phyloP scores from a whole-genome alignment of 2,329 filamentous ascomycete genomes.

The Coniochaeta sp. region DNA sequence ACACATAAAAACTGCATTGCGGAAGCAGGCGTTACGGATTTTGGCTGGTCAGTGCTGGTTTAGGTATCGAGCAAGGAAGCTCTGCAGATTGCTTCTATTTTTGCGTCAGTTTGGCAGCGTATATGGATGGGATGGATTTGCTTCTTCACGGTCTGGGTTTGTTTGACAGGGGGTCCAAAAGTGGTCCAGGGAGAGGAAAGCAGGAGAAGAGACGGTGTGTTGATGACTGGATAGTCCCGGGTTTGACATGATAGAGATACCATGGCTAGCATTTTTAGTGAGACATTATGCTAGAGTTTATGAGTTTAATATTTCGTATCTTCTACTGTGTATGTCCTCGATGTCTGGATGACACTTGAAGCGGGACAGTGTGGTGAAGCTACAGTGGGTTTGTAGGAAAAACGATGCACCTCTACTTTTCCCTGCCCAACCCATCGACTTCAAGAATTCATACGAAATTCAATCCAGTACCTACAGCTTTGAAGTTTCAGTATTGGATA shows the following conservation, averaged over 20 bases:
- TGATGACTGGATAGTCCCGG: conserved; percentile 1
- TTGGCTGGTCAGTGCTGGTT: background rate
- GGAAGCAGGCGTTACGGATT: background rate
- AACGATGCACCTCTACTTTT: too few relatives aligned
- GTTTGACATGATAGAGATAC: background rate
- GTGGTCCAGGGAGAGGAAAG: background rate
- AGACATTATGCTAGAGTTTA: background rate
- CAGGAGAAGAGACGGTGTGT: background rate
- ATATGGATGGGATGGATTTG: too few relatives aligned
- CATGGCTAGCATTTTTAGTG: background rate
- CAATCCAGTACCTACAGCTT: too few relatives aligned
- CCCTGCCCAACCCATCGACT: too few relatives aligned
- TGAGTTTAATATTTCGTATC: background rate
- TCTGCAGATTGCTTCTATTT: background rate
- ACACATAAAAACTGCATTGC: background rate
- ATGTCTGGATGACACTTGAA: too few relatives aligned
- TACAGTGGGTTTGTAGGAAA: too few relatives aligned
- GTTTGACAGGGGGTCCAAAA: background rate
- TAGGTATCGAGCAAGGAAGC: background rate
- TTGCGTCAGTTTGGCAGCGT: too few relatives aligned
- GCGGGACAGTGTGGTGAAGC: too few relatives aligned
- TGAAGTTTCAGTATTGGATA: too few relatives aligned
- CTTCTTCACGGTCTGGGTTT: too few relatives aligned
- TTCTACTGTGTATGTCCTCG: background rate
- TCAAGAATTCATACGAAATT: too few relatives aligned